Evolutionary conservation across 2,329 filamentous ascomycete species (phyloP), one percentile per base, ranked within the genome.

Genomic region (Hortaea werneckii): DNA sequence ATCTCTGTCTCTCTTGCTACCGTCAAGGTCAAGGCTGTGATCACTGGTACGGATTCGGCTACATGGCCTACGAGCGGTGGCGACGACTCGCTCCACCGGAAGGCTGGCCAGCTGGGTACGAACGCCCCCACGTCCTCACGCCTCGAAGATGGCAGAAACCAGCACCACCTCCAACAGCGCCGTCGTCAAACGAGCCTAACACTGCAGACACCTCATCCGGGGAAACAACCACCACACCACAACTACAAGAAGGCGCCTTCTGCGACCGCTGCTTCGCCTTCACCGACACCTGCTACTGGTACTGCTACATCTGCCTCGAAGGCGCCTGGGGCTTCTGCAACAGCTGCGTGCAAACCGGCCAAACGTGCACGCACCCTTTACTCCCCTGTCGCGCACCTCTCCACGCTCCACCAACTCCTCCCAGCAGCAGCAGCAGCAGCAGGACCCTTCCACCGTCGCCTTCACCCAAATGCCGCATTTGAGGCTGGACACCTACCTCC

Each of bases 281-380:
- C 70, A 77, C 87, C 0, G 89, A 94, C 57, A 77, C 83, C 43
- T 92, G 87, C 65, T 94, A 86, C 65, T 96, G 89, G 90, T 82
- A 85, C 51, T 96, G 90, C 63, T 41, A 84, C 48, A 64, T 75
- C 27, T 96, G 90, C 67, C 95, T 95, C 57, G 81, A 92, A 51
- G 90, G 87, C 5, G 89, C 94, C 59, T 96, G 89, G 89, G 90
- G 90, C 0, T 95, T 87, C 62, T 96, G 90, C 67, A 87, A 89
- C 56, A 70, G 75, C 49, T 96, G 90, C 54, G 87, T 95, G 29
- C 89, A 90, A 48, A 80, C 83, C 62, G 88, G 87, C 11, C 75
- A 76, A 49, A 84, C 81, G 49, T 96, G 90, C 65, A 85, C 82
- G 0, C 90, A 96, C 59, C 75, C 84, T 5, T 72, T 96, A 0